A percentile compares a stretch with the other conserved stretches of the same genome.
Conservation (phyloP, 139 green algal genomes). For the Mychonastes homosphaera region DNA sequence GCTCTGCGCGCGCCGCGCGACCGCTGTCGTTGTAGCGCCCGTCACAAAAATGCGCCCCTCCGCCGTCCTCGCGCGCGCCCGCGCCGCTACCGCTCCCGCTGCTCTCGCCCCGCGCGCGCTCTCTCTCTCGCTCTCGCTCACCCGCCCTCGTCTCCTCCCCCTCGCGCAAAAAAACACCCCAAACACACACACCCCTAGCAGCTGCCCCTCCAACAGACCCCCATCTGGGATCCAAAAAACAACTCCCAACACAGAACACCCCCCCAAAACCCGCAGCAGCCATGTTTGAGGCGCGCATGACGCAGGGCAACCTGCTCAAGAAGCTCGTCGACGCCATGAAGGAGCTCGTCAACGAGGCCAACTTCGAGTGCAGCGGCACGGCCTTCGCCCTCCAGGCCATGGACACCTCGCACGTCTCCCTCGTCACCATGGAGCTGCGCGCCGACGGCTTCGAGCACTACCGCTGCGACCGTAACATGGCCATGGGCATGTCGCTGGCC, state of each 20-base stretch:
- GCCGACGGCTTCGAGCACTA: slow-evolving; percentile 96
- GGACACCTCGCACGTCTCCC: slow-evolving; percentile 92
- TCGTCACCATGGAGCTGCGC: slow-evolving; percentile 74
- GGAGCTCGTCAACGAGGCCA: slow-evolving; percentile 92
- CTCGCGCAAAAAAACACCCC: background rate
- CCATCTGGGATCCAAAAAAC: background rate
- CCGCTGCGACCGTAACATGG: slow-evolving; percentile 82
- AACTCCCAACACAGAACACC: too few species aligned
- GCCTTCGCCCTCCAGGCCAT: slow-evolving; percentile 88
- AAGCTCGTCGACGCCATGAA: slow-evolving; percentile 95
- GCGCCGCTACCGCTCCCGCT: too few species aligned
- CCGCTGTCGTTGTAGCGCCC: too few species aligned
- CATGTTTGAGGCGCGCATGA: slow-evolving; percentile 74
- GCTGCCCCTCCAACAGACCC: background rate
- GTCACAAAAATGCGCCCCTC: too few species aligned
- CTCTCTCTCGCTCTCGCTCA: background rate
- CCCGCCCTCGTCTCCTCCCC: background rate
- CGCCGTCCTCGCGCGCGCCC: too few species aligned
- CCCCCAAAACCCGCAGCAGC: background rate
- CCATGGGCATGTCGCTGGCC: slow-evolving; percentile 83
- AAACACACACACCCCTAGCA: background rate
- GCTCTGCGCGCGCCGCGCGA: too few species aligned
- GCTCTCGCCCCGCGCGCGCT: too few species aligned
- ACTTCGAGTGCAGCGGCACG: slow-evolving; percentile 83
- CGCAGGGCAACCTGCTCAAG: slow-evolving; percentile 64